A percentile compares a stretch with the other conserved stretches of the same genome.
Evolutionary conservation across 2,329 filamentous ascomycete species (phyloP).

Genomic region (Cercospora brassicicola): DNA sequence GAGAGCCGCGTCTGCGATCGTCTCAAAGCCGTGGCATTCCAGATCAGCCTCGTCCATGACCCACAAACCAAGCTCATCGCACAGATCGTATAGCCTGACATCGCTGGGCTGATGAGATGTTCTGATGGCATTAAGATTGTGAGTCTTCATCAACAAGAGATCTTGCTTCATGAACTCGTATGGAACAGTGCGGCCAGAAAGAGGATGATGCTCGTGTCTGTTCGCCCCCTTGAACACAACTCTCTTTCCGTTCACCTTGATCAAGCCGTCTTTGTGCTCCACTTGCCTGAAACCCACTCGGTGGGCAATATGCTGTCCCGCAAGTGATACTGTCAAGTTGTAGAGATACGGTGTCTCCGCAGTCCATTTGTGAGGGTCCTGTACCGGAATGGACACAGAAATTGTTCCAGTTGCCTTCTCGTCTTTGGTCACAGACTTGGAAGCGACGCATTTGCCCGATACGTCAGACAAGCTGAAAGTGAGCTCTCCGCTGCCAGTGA

Average conservation of each 20-base stretch:
- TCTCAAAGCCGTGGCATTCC: conserved; percentile 50
- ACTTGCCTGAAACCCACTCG: conserved; percentile 64
- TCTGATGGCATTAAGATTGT: conserved; percentile 71
- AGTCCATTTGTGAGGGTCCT: conserved; percentile 65
- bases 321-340: conserved; percentile 49
- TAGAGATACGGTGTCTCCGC: conserved; percentile 67
- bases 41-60: conserved; percentile 59
- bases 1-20: conserved; percentile 34
- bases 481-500: conserved; percentile 46
- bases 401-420: conserved; percentile 26
- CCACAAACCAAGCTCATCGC: conserved; percentile 67
- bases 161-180: conserved; percentile 62
- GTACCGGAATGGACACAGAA: conserved; percentile 47
- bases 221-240: conserved; percentile 66
- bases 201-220: conserved; percentile 69
- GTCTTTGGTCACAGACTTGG: conserved; percentile 1
- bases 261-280: conserved; percentile 60
- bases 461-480: conserved; percentile 42
- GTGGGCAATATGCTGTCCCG: conserved; percentile 52
- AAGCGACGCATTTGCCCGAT: conserved; percentile 40
- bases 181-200: conserved; percentile 63
- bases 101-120: conserved; percentile 69
- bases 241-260: conserved; percentile 63
- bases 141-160: conserved; percentile 65
- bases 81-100: conserved; percentile 59